A percentile compares a stretch with the other conserved stretches of the same genome.
Evolutionary conservation across 176 grass and related monocot species (phyloP).

Genomic region (Carex scoparia): DNA sequence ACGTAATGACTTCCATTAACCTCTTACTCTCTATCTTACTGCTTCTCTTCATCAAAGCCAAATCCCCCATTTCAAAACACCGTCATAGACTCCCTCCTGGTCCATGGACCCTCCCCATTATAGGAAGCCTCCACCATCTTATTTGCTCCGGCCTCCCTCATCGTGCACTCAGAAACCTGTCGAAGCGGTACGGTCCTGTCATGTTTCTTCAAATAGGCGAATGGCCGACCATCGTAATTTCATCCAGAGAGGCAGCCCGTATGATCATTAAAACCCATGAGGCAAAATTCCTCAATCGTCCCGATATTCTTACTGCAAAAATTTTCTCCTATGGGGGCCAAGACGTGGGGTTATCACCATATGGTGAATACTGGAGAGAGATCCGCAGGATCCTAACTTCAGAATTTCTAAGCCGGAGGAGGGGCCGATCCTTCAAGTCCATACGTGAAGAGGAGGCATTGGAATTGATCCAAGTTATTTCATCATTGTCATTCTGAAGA

Average conservation of each 20-base stretch:
- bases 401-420: not conserved
- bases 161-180: conserved; percentile 12
- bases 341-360: not conserved
- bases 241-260: conserved; percentile 1
- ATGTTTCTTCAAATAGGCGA: conserved; percentile 37
- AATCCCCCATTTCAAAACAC: not conserved
- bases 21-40: no score
- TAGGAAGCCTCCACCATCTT: conserved; percentile 31
- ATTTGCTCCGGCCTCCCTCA: not conserved
- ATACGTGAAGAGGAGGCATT: conserved; percentile 17
- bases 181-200: conserved; percentile 10
- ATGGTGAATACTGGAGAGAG: not conserved
- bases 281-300: conserved; percentile 14
- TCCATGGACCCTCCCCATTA: conserved; percentile 22
- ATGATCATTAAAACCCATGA: conserved; percentile 24
- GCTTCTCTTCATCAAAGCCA: no score
- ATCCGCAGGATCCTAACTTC: not conserved
- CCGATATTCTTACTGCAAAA: not conserved
- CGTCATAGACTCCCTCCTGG: conserved; percentile 3
- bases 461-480: not conserved
- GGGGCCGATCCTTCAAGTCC: conserved; percentile 14
- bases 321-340: not conserved
- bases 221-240: conserved; percentile 16
- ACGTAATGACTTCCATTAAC: no score
- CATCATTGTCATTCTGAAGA: not conserved